A percentile compares a stretch with the other conserved stretches of the same genome.
Evolutionary conservation across 2,329 filamentous ascomycete species (phyloP).

Genomic region (Podosphaera aphanis): DNA sequence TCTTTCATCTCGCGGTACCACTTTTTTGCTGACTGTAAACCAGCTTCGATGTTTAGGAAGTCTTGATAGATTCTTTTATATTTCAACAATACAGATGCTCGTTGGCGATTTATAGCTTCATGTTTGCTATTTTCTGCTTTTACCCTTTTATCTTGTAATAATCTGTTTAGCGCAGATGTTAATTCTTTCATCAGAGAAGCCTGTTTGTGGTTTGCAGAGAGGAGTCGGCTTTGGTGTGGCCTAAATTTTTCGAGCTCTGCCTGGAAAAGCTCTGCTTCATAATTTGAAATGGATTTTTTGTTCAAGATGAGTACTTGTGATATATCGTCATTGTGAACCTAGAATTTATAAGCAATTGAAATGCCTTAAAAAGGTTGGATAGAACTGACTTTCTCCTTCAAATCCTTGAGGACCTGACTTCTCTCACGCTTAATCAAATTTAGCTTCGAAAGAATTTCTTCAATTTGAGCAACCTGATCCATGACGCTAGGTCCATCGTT

Average conservation of each 20-base stretch:
- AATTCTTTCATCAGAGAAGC: conserved; percentile 85
- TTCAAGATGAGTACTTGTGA: conserved; percentile 93
- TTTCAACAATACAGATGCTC: conserved; percentile 55
- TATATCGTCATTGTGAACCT: conserved; percentile 93
- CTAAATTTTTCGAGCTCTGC: conserved; percentile 94
- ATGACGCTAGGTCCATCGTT: conserved; percentile 59
- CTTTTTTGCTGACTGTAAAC: conserved; percentile 64
- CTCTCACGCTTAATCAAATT: conserved; percentile 82
- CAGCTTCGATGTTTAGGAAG: conserved; percentile 71
- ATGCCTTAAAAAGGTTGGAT: neutral
- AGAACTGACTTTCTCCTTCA: conserved; percentile 72
- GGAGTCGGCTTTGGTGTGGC: conserved; percentile 69
- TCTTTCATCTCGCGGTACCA: conserved; percentile 96
- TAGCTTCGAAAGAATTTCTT: conserved; percentile 74
- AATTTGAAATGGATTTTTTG: conserved; percentile 85
- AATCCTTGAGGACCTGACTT: conserved; percentile 76
- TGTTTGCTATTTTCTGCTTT: conserved; percentile 89
- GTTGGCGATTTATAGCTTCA: conserved; percentile 63
- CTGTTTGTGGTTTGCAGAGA: conserved; percentile 92
- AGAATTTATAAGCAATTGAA: conserved; percentile 3
- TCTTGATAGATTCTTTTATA: conserved; percentile 86
- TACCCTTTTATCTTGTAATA: conserved; percentile 85
- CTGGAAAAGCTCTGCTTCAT: conserved; percentile 80
- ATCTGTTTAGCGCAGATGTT: conserved; percentile 60
- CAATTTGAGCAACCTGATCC: conserved; percentile 72